These are phyloP conservation scores for Gaertneriomyces sp. DNA, from an alignment of 192 early-diverging fungal genomes.

Conservation along the genomic window DNA sequence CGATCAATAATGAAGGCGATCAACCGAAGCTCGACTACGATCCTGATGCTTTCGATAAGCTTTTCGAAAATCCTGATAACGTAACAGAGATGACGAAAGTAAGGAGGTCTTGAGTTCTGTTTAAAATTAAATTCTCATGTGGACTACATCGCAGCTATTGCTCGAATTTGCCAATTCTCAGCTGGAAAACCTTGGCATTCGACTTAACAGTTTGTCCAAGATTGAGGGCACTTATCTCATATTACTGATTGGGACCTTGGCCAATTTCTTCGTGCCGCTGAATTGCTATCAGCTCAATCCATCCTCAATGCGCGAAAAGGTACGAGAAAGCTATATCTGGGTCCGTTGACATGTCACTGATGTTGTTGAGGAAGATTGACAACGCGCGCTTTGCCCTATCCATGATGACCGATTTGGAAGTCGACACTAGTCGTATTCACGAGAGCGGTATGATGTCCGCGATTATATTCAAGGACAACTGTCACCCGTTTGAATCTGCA, in stretches of 20 bases:
- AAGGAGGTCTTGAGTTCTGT: neutral
- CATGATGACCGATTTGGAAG: slow-evolving; percentile 29
- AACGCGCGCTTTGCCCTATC: slow-evolving; percentile 23
- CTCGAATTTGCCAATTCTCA: slow-evolving; percentile 28
- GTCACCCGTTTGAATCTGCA: neutral
- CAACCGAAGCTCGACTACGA: neutral
- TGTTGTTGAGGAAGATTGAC: slow-evolving; percentile 11
- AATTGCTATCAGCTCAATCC: slow-evolving; percentile 20
- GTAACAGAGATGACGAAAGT: slow-evolving; percentile 30
- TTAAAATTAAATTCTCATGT: neutral
- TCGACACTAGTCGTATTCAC: slow-evolving; percentile 22
- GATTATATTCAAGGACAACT: neutral
- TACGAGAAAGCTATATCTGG: neutral
- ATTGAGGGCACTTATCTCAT: slow-evolving; percentile 28
- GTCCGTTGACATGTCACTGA: neutral
- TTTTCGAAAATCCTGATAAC: slow-evolving; percentile 28
- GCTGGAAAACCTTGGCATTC: slow-evolving; percentile 25
- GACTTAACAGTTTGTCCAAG: slow-evolving; percentile 24
- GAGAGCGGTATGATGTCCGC: slow-evolving; percentile 20
- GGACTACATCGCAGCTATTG: slow-evolving; percentile 22
- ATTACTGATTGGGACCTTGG: slow-evolving; percentile 35
- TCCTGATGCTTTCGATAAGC: slow-evolving; percentile 32
- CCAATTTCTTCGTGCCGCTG: slow-evolving; percentile 38
- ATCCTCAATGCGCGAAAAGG: slow-evolving; percentile 20
- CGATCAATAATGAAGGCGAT: no score